Evolutionary conservation across 768 basidiomycete genomes (phyloP).

Genomic region (Tylopilus felleus): DNA sequence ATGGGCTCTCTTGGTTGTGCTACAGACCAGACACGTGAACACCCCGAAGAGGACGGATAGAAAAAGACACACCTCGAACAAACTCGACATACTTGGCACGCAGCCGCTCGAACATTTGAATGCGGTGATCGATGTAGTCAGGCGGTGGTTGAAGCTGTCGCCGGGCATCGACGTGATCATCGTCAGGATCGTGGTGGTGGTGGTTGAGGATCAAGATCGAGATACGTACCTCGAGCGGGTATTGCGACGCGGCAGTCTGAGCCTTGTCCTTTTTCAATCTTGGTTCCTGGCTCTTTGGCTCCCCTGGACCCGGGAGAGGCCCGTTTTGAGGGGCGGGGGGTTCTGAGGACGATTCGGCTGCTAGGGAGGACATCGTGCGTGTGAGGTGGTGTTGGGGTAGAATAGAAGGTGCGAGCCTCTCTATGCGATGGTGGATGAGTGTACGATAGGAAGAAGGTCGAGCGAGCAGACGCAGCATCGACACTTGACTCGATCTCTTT

Average conservation of each 20-base stretch:
- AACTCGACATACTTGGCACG: constrained; percentile 82
- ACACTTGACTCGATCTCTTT: constrained; percentile 15
- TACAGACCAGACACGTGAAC: not conserved
- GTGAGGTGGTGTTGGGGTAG: not conserved
- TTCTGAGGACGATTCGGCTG: constrained; percentile 51
- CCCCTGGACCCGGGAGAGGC: constrained; percentile 37
- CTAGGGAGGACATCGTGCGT: constrained; percentile 47
- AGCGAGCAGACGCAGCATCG: constrained; percentile 35
- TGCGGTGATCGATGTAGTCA: constrained; percentile 83
- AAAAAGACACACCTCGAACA: constrained; percentile 55
- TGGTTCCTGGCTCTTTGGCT: constrained; percentile 37
- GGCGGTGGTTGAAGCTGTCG: constrained; percentile 76
- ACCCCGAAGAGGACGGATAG: not conserved
- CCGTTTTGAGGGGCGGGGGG: constrained; percentile 44
- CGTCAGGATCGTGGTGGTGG: not conserved
- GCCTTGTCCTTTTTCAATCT: constrained; percentile 44
- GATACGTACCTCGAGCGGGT: constrained; percentile 59
- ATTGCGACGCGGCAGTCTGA: constrained; percentile 35
- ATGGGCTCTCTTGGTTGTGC: constrained; percentile 85
- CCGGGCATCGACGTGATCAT: not conserved
- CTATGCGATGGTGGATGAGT: constrained; percentile 17
- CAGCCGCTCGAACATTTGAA: constrained; percentile 85
- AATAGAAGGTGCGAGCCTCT: constrained; percentile 4
- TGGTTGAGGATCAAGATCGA: not conserved
- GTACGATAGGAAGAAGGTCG: constrained; percentile 28